phyloP scores from a whole-genome alignment of 306 rosid genomes.

The Trifolium fragiferum region DNA sequence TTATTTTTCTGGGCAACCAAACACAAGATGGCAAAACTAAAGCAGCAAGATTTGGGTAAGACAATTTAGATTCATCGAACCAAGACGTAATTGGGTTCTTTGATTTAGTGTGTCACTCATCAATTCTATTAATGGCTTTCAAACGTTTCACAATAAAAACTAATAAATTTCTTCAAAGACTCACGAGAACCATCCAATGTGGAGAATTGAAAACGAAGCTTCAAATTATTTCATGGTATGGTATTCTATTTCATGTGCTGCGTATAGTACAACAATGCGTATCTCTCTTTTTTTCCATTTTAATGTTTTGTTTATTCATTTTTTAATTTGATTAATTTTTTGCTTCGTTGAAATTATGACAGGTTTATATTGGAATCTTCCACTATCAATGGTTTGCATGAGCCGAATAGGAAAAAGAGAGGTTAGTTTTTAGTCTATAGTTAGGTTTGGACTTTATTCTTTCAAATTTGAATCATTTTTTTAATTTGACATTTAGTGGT shows the following conservation, averaged over 20 bases:
- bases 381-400: slow-evolving; percentile 74
- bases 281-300: neutral
- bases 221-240: slow-evolving; percentile 41
- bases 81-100: neutral
- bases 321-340: neutral
- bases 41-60: no score
- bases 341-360: slow-evolving; percentile 10
- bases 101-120: neutral
- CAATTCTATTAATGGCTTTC: neutral
- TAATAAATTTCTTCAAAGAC: slow-evolving; percentile 38
- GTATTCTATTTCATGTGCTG: slow-evolving; percentile 34
- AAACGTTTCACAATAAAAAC: neutral
- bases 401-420: slow-evolving; percentile 42
- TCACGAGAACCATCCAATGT: slow-evolving; percentile 65
- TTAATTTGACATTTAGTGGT: slow-evolving; percentile 35
- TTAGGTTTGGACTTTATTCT: slow-evolving; percentile 44
- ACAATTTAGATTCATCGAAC: slow-evolving; percentile 1
- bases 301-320: neutral
- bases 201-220: slow-evolving; percentile 57
- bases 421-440: slow-evolving; percentile 46
- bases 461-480: slow-evolving; percentile 18
- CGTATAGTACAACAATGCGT: neutral
- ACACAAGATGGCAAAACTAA: neutral
- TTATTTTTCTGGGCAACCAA: neutral
- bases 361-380: slow-evolving; percentile 44